Evolutionary conservation across 768 basidiomycete species (phyloP), one percentile per base, ranked within the genome.

Genomic region (Nevesoporus exiguus): DNA sequence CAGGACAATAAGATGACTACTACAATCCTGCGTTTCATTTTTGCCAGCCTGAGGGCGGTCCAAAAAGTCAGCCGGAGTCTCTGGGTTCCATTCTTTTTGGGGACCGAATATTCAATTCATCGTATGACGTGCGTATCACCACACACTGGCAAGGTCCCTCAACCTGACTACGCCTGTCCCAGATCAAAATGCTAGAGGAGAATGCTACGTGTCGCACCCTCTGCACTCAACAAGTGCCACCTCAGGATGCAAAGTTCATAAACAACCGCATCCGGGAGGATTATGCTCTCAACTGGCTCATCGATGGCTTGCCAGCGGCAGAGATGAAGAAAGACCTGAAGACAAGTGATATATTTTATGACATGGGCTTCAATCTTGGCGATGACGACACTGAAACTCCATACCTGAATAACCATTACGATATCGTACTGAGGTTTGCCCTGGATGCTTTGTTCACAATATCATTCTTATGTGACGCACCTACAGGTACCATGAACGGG

Each of bases 61-160:
- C 84, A 21, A 70, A 82, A 66, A 82, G 81, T 61, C 85, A 86
- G 66, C 88, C 92, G 3, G 94, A 95, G 70, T 88, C 85, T 1
- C 74, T 98, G 25, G 96, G 96, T 7, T 91, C 91, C 17, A 94
- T 98, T 62, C 75, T 98, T n/a, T 97, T 97, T 61, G 96, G 96
- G 15, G 96, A 98, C 76, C 80, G 96, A 58, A 93, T 98, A 61
- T 91, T 93, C 70, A 85, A 87, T 64, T 92, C 92, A 3, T 90
- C 87, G 2, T 98, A 93, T 65, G 82, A 94, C 60, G 90, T 93
- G 57, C 51, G 86, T 74, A 41, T 21, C n/a, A 24, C 40, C 31
- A 31, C 50, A 22, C 33, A 44, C 40, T 34, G 15, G 24, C 7
- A 11, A 13, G 34, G 39, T 46, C 47, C 25, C 49, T 46, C 29